Evolutionary conservation across 2,329 filamentous ascomycete species (phyloP), one percentile per base, ranked within the genome.

Genomic region (Sordariomycetes sp.): DNA sequence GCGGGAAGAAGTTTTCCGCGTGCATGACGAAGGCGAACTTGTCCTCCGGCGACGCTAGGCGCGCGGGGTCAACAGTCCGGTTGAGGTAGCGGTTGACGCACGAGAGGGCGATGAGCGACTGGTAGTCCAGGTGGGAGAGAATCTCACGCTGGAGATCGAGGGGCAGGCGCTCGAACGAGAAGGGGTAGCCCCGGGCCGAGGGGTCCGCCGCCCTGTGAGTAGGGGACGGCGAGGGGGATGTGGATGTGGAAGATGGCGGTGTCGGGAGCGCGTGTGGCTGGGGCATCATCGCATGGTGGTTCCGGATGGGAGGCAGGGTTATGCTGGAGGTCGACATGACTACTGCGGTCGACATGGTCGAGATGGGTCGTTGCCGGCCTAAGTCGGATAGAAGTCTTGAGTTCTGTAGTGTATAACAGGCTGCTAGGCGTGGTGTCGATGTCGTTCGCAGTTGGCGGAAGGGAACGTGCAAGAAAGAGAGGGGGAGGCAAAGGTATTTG

Each of bases 11-110:
- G 50, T 70, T 72, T 57, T 69, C 71, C 2, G 71, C 71, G 35
- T 65, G 65, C 69, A 73, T 71, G 61, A 74, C 67, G 53, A 73
- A 73, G 52, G 70, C 62, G 55, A 70, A 65, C 61, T 70, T 73
- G 62, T 73, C 71, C 20, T 57, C 48, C 5, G 65, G 58, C 25
- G 66, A 62, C n/a, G 71, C 69, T 62, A 71, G 69, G 13, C 55
- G 59, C 53, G 64, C 66, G 2, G 71, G 69, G 32, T 70, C 61
- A 54, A 73, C 63, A 5, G 61, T 60, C 35, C 60, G 63, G 57
- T 71, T 61, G 58, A 72, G 69, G 59, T 67, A 64, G 36, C 65
- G 64, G 58, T 69, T 73, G 62, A 65, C 64, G 24, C 66, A 68
- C 1, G 70, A 73, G 6, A 73, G 63, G 56, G 68, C 64, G 52